Base-by-base conservation (phyloP, 116 monocot species). In the Dioscorea cayenensis region DNA sequence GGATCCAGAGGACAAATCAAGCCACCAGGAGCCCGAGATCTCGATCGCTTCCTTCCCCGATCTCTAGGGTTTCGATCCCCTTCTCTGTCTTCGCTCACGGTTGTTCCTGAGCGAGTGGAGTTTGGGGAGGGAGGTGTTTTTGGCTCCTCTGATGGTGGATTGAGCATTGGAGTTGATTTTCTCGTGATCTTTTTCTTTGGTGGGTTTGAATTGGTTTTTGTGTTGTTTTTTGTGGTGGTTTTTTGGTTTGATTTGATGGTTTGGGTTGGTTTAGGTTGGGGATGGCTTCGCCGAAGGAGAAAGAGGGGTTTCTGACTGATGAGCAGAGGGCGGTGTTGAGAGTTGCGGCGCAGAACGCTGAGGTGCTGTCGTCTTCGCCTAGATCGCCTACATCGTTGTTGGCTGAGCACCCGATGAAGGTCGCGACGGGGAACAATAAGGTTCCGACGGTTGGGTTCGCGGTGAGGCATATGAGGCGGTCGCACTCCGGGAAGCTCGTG, bases 261-360 rank as follows among this genome's bases (percentile, higher is more conserved):
- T 55, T 55, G 55, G 55, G 55, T 16, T n/a, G 55, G 16, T 55
- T 0, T 16, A n/a, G 55, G 55, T 55, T 55, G 55, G 67, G 18
- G 62, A 89, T 89, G 92, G 73, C 86, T 32, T 89, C 84, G 68
- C 82, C 82, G 43, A 87, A 81, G 79, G 62, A 62, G 62, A 84
- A 60, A 1, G 84, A 81, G 19, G 99, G 99, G 60, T 99, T 99
- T 63, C 71, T 99, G 75, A 94, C 99, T 64, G 91, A 91, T 11
- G 82, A 89, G 77, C 99, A 99, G 85, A 82, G 99, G 79, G 94
- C 91, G 85, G 87, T 89, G 73, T 64, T 99, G 74, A 90, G 82
- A 84, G 81, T 88, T 18, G 96, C 88, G 25, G 76, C 84, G 60
- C 81, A 88, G 82, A 85, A 75, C 63, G 88, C 79, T 38, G 97